Percentiles rank a stretch among this genome's conserved stretches.
Evolutionary conservation across 495 filamentous ascomycete genomes (phyloP).

Genomic region (Lasiosphaeria hispida): DNA sequence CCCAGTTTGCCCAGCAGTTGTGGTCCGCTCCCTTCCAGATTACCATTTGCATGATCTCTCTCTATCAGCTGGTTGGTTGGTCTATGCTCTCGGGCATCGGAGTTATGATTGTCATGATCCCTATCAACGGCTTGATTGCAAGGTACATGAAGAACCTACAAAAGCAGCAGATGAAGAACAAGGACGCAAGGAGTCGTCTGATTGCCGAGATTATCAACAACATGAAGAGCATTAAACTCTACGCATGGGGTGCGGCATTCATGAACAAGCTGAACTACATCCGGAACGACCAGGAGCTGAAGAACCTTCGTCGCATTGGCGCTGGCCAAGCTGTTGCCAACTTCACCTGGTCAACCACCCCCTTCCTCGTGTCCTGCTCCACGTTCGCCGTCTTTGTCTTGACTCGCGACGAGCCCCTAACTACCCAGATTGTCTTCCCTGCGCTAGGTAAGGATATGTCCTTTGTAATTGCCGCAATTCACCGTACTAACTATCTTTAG

Average conservation of each 20-base stretch:
- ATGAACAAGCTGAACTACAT: conserved; percentile 96
- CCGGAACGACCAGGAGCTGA: conserved; percentile 90
- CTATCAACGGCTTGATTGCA: conserved; percentile 91
- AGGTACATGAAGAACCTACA: conserved; percentile 91
- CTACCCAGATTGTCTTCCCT: conserved; percentile 94
- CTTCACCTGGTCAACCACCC: conserved; percentile 99
- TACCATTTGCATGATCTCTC: conserved; percentile 84
- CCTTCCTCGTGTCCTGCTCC: conserved; percentile 95
- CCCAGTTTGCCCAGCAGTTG: conserved; percentile 90
- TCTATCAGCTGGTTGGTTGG: conserved; percentile 88
- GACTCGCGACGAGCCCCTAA: conserved; percentile 74
- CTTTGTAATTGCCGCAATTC: conserved; percentile 15
- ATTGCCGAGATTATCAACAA: conserved; percentile 99
- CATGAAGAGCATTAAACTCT: conserved; percentile 99
- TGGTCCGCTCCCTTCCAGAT: conserved; percentile 99
- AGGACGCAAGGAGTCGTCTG: conserved; percentile 86
- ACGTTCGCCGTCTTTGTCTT: conserved; percentile 95
- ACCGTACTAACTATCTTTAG: conserved; percentile 14
- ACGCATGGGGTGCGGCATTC: conserved; percentile 95
- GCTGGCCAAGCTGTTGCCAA: conserved; percentile 90
- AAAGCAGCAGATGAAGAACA: conserved; percentile 98
- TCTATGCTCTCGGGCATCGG: conserved; percentile 97
- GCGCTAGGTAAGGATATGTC: conserved; percentile 56
- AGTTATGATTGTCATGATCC: conserved; percentile 97
- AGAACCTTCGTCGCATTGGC: conserved; percentile 93